phyloP scores from a whole-genome alignment of 202 grass and related monocot species.

The Carex arenaria region DNA sequence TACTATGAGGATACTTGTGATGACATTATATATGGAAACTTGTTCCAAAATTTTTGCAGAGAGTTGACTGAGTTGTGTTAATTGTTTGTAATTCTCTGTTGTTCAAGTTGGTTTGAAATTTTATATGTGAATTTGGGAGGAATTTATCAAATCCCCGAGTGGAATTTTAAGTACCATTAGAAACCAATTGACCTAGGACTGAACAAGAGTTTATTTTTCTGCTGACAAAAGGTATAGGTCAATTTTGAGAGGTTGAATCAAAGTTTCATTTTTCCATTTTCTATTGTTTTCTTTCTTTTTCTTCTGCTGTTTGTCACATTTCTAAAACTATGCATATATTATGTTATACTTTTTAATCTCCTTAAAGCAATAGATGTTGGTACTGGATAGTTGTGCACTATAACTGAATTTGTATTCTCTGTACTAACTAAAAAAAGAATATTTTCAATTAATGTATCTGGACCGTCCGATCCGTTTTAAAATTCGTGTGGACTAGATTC shows the following conservation, averaged over 20 bases:
- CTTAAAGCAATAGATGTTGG: neutral
- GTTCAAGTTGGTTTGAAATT: neutral
- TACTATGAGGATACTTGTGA: neutral
- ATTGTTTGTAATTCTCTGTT: neutral
- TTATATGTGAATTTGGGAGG: neutral
- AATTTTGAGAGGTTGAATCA: neutral
- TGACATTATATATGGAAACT: neutral
- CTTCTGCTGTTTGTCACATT: neutral
- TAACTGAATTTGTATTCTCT: neutral
- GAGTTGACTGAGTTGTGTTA: neutral
- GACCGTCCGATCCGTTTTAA: no score
- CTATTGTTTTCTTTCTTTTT: neutral
- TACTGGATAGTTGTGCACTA: neutral
- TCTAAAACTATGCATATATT: neutral
- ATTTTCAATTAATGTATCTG: no score
- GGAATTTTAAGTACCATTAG: neutral
- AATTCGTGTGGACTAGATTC: no score
- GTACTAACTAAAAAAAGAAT: no score
- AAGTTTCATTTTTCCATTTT: neutral
- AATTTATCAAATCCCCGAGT: neutral
- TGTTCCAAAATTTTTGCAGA: neutral
- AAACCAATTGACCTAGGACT: neutral
- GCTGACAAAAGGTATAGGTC: neutral
- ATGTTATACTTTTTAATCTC: neutral
- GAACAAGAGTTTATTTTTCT: neutral